phyloP scores from a whole-genome alignment of 2,329 filamentous ascomycete species.

The Shiraia sp. region DNA sequence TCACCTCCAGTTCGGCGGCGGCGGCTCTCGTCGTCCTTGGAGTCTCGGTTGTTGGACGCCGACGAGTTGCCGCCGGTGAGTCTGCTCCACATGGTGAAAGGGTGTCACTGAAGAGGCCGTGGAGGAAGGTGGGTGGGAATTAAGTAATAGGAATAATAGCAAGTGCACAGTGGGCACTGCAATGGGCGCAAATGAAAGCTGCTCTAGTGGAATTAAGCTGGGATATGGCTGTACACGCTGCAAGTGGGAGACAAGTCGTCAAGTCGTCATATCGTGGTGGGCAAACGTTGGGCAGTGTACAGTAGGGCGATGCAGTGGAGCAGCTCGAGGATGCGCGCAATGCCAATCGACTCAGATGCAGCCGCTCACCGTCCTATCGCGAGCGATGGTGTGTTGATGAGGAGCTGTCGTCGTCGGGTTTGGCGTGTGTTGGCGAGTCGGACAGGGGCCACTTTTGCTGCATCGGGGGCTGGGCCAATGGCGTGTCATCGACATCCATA shows the following conservation, averaged over 20 bases:
- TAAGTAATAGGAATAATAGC: constrained; percentile 10
- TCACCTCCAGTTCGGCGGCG: constrained; percentile 26
- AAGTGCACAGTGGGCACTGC: constrained; percentile 15
- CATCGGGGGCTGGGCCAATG: constrained; percentile 21
- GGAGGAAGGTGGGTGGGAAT: constrained; percentile 11
- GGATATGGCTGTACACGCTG: constrained; percentile 29
- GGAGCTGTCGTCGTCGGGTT: constrained; percentile 29
- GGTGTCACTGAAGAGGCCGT: background rate
- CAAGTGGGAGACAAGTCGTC: constrained; percentile 22
- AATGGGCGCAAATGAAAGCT: constrained; percentile 26
- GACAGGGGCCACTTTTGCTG: constrained; percentile 1
- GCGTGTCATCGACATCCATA: background rate
- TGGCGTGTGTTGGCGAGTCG: background rate
- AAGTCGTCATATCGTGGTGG: constrained; percentile 21
- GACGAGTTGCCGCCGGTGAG: constrained; percentile 44
- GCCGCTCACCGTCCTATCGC: constrained; percentile 20
- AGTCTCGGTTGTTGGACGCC: constrained; percentile 15
- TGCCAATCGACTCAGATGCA: constrained; percentile 15
- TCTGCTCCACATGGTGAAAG: constrained; percentile 43
- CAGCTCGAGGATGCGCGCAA: constrained; percentile 18
- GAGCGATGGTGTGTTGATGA: constrained; percentile 18
- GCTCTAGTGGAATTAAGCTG: constrained; percentile 18
- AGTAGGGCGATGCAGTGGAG: constrained; percentile 15
- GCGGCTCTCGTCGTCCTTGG: constrained; percentile 34
- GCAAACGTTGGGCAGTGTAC: constrained; percentile 10